A percentile compares a stretch with the other conserved stretches of the same genome.
Evolutionary conservation across 2,329 filamentous ascomycete species (phyloP).

Genomic region (Aspergillus pseudoterreus): DNA sequence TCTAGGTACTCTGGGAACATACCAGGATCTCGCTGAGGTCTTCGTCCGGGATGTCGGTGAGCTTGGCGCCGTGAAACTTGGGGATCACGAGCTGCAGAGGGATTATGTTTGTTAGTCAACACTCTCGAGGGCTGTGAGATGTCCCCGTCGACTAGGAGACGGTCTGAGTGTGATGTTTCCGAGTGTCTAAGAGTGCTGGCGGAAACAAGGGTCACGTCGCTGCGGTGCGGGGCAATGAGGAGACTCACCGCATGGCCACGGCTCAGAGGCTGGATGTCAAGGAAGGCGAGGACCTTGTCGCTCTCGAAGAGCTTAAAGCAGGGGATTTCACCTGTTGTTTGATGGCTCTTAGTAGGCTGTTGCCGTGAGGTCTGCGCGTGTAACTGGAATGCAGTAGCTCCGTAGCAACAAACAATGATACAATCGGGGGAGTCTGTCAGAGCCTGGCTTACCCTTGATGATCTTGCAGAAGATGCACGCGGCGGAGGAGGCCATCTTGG

Average conservation of each 20-base stretch:
- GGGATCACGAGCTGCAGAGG: slow-evolving; percentile 79
- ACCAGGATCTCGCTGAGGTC: slow-evolving; percentile 77
- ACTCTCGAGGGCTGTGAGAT: too few relatives aligned
- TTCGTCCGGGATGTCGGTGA: slow-evolving; percentile 90
- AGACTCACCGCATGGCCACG: slow-evolving; percentile 77
- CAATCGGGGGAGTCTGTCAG: neutral
- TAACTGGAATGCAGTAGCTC: too few relatives aligned
- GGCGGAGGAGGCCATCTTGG: slow-evolving; percentile 38
- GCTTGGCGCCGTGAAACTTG: slow-evolving; percentile 88
- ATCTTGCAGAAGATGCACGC: slow-evolving; percentile 98
- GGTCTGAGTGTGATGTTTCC: too few relatives aligned
- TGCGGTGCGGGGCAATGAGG: neutral
- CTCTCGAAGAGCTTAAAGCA: slow-evolving; percentile 95
- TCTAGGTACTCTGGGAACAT: slow-evolving; percentile 22
- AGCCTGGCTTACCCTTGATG: slow-evolving; percentile 67
- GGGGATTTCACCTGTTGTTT: slow-evolving; percentile 76
- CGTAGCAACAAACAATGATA: neutral
- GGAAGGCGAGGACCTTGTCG: slow-evolving; percentile 89
- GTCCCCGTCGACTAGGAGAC: too few relatives aligned
- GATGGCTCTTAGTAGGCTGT: slow-evolving; percentile 7
- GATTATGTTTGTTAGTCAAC: slow-evolving; percentile 9
- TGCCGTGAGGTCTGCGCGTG: too few relatives aligned
- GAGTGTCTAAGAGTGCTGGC: neutral
- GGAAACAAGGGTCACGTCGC: slow-evolving; percentile 13
- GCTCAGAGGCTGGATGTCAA: slow-evolving; percentile 89